Percentiles rank a stretch among this genome's conserved stretches.
These are phyloP conservation scores for Fusarium caatingaense DNA, from an alignment of 2,329 filamentous ascomycete genomes.

Conservation along the genomic window DNA sequence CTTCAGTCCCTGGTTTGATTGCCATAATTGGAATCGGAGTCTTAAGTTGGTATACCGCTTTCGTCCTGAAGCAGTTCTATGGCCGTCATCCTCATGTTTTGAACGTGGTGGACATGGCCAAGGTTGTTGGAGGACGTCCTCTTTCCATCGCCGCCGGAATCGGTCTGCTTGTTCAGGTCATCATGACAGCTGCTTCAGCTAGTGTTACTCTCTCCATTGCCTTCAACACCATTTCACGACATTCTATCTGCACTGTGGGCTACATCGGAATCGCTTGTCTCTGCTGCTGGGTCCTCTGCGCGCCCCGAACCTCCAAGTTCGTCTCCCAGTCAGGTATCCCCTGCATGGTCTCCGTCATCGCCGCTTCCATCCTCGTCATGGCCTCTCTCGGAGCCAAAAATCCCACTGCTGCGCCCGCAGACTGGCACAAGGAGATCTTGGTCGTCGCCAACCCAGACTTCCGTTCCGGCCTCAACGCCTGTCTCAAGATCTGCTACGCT, in stretches of 20 bases:
- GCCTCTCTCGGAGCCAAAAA: constrained; percentile 50
- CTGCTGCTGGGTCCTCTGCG: constrained; percentile 71
- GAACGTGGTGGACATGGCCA: constrained; percentile 77
- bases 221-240: constrained; percentile 73
- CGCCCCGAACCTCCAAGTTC: constrained; percentile 72
- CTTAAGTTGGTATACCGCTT: constrained; percentile 62
- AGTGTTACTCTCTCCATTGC: constrained; percentile 75
- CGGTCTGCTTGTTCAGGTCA: constrained; percentile 79
- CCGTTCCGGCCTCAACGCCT: constrained; percentile 49
- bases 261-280: constrained; percentile 73
- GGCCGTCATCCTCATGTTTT: constrained; percentile 74
- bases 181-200: constrained; percentile 75
- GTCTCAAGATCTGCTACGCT: constrained; percentile 52
- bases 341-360: constrained; percentile 50
- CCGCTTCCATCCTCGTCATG: constrained; percentile 53
- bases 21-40: constrained; percentile 56
- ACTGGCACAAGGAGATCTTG: constrained; percentile 47
- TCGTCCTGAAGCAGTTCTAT: constrained; percentile 71
- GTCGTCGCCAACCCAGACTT: constrained; percentile 49
- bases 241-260: constrained; percentile 72
- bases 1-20: constrained; percentile 69
- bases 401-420: constrained; percentile 45
- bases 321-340: constrained; percentile 49
- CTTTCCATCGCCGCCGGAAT: constrained; percentile 54
- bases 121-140: constrained; percentile 57